Conservation (phyloP, 352 stramenopile species). For the Phytophthora pinifolia region DNA sequence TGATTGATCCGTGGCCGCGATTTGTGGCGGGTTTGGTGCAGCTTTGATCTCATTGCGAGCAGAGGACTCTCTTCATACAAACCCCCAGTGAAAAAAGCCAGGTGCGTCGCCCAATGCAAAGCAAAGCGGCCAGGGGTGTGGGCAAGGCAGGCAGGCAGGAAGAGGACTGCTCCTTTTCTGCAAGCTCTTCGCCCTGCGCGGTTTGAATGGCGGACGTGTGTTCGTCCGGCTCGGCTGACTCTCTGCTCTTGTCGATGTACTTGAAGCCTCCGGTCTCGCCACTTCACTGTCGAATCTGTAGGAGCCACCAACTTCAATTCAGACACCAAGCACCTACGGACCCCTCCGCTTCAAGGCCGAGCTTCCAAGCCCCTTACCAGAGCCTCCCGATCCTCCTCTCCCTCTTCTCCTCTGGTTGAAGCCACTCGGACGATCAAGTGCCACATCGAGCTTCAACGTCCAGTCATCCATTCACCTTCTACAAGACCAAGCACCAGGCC, state of each 20-base stretch:
- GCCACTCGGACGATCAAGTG: slow-evolving; percentile 11
- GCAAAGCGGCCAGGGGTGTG: slow-evolving; percentile 3
- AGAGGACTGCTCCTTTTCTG: slow-evolving; percentile 43
- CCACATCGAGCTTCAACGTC: slow-evolving; percentile 27
- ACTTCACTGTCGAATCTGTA: slow-evolving; percentile 42
- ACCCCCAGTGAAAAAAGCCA: slow-evolving; percentile 22
- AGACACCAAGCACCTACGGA: slow-evolving; percentile 1
- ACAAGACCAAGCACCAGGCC: slow-evolving; percentile 25
- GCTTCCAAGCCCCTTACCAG: slow-evolving; percentile 4
- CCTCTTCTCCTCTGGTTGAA: slow-evolving; percentile 10
- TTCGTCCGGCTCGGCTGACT: slow-evolving; percentile 36
- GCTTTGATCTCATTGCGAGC: background rate
- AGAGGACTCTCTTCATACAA: slow-evolving; percentile 26
- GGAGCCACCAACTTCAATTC: slow-evolving; percentile 82
- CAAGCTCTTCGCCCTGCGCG: slow-evolving; percentile 4
- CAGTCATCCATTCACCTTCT: slow-evolving; percentile 4
- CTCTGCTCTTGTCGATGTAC: slow-evolving; percentile 37
- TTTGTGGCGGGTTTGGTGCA: slow-evolving; percentile 36
- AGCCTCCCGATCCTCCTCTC: background rate
- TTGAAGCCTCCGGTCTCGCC: slow-evolving; percentile 50
- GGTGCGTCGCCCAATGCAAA: slow-evolving; percentile 8
- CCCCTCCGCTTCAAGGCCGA: slow-evolving; percentile 7
- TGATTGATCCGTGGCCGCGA: slow-evolving; percentile 32
- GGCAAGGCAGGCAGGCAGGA: slow-evolving; percentile 15
- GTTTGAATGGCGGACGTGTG: slow-evolving; percentile 50